Evolutionary conservation across 768 basidiomycete genomes (phyloP), one percentile per base, ranked within the genome.

Genomic region (Pluteus cervinus): DNA sequence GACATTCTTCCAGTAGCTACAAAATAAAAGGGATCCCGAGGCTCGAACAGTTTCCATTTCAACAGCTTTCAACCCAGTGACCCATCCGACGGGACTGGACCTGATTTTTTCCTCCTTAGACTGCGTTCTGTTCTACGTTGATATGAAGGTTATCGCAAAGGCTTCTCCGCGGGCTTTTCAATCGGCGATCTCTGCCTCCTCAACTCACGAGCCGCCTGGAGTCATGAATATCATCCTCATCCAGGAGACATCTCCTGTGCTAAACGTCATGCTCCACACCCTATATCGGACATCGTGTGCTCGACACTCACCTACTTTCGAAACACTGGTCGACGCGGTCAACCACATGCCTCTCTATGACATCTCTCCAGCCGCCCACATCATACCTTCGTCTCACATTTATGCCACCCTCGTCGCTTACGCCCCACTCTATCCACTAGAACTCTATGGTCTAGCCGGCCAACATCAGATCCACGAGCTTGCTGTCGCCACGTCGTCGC

Each of bases 51-150:
- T n/a, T n/a, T n/a, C n/a, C n/a, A n/a, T 55, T n/a, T 56, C 57
- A 4, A 53, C 54, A 1, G 35, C 48, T 5, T 61, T 61, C 40
- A 36, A 51, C 24, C 52, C 56, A 6, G 38, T 40, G 12, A 35
- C 45, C 4, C 39, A 49, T 36, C n/a, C 44, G 15, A 23, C 35
- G 7, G 39, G 29, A 4, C 39, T 49, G 5, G 50, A 56, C 31
- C 43, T 47, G n/a, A 58, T 75, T 36, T 47, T 79, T 36, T 49
- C 71, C 38, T 73, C 76, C 7, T 65, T 71, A 23, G 80, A 82
- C 42, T 67, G 66, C 0, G 75, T 83, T 18, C 69, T 79, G 46
- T 82, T 82, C 62, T 79, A 79, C 44, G 73, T 71, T 2, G 74
- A 81, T 50, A 49, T 58, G 0, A 45, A 62, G 10, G 46, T 67